A percentile compares a stretch with the other conserved stretches of the same genome.
Conservation (phyloP, 306 rosid species). For the Cicer chorassanicum region DNA sequence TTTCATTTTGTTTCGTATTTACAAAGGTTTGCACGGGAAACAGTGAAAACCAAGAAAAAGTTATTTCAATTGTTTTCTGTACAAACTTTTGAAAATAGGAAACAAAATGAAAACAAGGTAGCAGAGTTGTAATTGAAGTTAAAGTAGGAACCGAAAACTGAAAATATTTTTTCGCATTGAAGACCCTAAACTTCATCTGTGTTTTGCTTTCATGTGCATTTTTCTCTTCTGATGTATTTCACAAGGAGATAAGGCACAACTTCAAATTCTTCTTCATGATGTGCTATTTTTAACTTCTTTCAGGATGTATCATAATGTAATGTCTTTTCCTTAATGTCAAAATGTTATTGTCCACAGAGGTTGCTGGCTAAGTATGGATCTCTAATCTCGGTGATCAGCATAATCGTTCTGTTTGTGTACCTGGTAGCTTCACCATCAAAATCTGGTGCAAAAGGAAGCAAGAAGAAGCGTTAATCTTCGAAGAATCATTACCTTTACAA, state of each 20-base stretch:
- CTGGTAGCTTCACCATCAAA: constrained; percentile 80
- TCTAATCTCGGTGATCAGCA: constrained; percentile 78
- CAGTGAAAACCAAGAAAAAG: not conserved
- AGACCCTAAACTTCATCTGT: not conserved
- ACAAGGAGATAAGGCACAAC: constrained; percentile 9
- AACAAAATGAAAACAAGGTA: not conserved
- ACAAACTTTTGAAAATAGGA: not conserved
- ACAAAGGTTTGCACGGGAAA: not conserved
- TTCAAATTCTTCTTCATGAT: constrained; percentile 2
- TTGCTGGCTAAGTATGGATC: constrained; percentile 88
- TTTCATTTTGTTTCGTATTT: not conserved
- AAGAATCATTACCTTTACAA: constrained; percentile 36
- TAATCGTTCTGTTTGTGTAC: constrained; percentile 70
- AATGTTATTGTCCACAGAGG: constrained; percentile 62
- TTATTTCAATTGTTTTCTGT: not conserved
- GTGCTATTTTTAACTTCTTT: not conserved
- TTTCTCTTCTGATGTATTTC: not conserved
- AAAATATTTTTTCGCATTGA: not conserved
- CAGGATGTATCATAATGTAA: not conserved
- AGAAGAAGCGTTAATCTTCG: constrained; percentile 84
- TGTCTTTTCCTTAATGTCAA: constrained; percentile 24
- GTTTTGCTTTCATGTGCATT: constrained; percentile 20
- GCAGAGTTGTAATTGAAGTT: not conserved
- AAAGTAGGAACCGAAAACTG: not conserved
- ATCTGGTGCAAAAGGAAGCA: constrained; percentile 83